Percentiles rank a stretch among this genome's conserved stretches.
Evolutionary conservation across 345 rosid species (phyloP).

Genomic region (Geranium brycei): DNA sequence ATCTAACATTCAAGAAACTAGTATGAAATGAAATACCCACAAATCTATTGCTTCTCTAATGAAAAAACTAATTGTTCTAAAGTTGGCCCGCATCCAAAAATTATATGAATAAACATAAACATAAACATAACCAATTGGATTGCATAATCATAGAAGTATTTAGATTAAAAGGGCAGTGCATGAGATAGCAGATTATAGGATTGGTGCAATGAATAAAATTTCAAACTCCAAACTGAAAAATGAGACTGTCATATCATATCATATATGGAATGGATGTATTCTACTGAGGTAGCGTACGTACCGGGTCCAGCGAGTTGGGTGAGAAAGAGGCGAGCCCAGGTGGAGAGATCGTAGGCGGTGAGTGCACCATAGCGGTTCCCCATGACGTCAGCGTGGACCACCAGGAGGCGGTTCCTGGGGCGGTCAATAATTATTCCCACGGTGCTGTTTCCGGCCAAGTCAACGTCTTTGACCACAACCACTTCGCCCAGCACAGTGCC

Average conservation of each 20-base stretch:
- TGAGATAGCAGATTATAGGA: not conserved
- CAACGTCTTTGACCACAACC: constrained; percentile 49
- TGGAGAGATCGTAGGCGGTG: constrained; percentile 73
- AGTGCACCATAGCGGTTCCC: constrained; percentile 46
- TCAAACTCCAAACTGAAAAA: no score
- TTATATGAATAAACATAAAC: no score
- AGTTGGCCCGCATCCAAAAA: no score
- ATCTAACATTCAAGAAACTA: no score
- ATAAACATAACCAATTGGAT: not conserved
- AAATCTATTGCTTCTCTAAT: not conserved
- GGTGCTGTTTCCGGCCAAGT: constrained; percentile 57
- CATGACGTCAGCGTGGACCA: constrained; percentile 46
- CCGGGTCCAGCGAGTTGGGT: constrained; percentile 45
- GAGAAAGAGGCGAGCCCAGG: constrained; percentile 69
- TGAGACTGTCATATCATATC: no score
- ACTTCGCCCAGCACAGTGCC: constrained; percentile 35
- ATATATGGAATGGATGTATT: no score
- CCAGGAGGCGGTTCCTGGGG: constrained; percentile 58
- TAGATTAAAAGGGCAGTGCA: not conserved
- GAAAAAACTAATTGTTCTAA: no score
- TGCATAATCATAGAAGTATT: not conserved
- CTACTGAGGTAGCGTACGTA: constrained; percentile 13
- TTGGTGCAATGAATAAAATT: not conserved
- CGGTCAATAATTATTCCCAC: constrained; percentile 55
- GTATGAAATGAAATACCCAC: no score